Evolutionary conservation across 257 asterid genomes (phyloP).

Genomic region (Leptodermis oblonga): DNA sequence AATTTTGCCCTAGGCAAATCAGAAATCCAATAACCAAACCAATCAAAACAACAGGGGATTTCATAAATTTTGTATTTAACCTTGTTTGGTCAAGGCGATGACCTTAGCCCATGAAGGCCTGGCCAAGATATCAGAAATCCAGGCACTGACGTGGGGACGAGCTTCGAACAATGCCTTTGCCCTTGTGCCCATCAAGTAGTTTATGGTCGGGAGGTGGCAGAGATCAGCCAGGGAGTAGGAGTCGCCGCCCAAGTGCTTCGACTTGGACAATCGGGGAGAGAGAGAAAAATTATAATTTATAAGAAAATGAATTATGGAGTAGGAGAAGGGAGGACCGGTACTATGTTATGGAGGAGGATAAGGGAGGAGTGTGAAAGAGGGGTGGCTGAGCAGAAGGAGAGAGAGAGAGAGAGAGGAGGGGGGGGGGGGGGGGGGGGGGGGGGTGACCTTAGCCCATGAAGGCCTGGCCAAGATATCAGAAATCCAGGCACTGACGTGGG

Average conservation of each 20-base stretch:
- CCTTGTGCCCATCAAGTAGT: constrained; percentile 37
- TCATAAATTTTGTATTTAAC: too few relatives aligned
- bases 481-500: constrained; percentile 52
- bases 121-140: constrained; percentile 47
- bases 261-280: constrained; percentile 33
- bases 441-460: constrained; percentile 49
- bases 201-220: constrained; percentile 50
- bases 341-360: too few relatives aligned
- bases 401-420: too few relatives aligned
- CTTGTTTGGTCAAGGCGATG: constrained; percentile 24
- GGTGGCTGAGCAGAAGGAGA: too few relatives aligned
- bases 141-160: constrained; percentile 48
- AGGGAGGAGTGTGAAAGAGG: too few relatives aligned
- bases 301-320: too few relatives aligned
- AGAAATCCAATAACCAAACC: too few relatives aligned
- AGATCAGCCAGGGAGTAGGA: constrained; percentile 56
- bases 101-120: constrained; percentile 60
- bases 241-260: constrained; percentile 65
- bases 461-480: constrained; percentile 49
- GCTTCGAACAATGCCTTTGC: constrained; percentile 34
- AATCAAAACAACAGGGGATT: too few relatives aligned
- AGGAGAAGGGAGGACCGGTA: too few relatives aligned
- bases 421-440: too few relatives aligned
- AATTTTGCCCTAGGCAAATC: too few relatives aligned
- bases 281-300: too few relatives aligned